Conservation (phyloP, 768 basidiomycete genomes). For the Clavulina sp. region DNA sequence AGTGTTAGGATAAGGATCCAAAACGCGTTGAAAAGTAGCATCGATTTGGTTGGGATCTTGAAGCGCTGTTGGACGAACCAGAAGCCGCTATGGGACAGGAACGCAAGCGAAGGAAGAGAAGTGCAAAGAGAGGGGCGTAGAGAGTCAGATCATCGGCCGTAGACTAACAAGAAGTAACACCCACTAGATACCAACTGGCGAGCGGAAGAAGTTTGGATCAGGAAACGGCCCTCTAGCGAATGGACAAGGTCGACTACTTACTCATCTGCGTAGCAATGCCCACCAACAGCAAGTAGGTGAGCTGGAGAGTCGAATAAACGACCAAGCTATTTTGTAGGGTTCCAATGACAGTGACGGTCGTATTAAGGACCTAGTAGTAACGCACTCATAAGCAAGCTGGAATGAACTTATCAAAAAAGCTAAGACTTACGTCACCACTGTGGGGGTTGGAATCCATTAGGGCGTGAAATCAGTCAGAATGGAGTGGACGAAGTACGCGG, state of each 20-base stretch:
- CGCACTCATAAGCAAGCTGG: neutral
- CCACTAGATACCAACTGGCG: conserved; percentile 4
- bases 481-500: neutral
- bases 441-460: no score
- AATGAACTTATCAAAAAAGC: conserved; percentile 42
- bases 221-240: no score
- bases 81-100: no score
- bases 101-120: no score
- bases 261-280: conserved; percentile 39
- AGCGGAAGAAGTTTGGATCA: no score
- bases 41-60: no score
- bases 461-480: no score
- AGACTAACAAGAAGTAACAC: no score
- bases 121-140: no score
- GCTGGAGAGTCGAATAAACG: conserved; percentile 50
- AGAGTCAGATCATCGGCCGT: no score
- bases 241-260: no score
- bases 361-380: neutral
- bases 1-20: conserved; percentile 56
- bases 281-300: conserved; percentile 48
- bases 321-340: conserved; percentile 64
- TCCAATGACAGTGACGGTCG: conserved; percentile 34
- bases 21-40: conserved; percentile 52
- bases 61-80: no score
- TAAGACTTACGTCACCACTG: neutral